A percentile compares a stretch with the other conserved stretches of the same genome.
Evolutionary conservation across 1,139 yeast genomes (phyloP).

Genomic region (Starmera stellimalicola): DNA sequence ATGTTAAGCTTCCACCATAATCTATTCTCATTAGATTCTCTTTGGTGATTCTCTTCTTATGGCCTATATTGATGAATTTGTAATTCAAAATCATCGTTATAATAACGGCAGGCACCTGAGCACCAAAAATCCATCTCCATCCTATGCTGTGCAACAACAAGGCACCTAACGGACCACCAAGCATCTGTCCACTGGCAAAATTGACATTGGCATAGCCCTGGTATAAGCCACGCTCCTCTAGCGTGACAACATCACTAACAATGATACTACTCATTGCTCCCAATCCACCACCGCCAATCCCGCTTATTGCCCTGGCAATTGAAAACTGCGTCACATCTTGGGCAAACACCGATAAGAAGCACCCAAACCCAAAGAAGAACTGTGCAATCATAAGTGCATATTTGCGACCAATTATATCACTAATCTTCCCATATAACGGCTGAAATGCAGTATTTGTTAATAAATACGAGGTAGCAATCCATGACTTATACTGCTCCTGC

Average conservation of each 20-base stretch:
- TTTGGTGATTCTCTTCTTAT: constrained; percentile 22
- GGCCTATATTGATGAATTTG: constrained; percentile 2
- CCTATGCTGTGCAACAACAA: constrained; percentile 58
- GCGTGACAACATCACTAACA: constrained; percentile 36
- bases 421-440: constrained; percentile 48
- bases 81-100: constrained; percentile 26
- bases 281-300: constrained; percentile 41
- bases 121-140: constrained; percentile 58
- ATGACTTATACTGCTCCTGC: constrained; percentile 42
- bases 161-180: constrained; percentile 69
- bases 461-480: constrained; percentile 57
- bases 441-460: constrained; percentile 54
- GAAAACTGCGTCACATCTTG: constrained; percentile 29
- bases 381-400: constrained; percentile 31
- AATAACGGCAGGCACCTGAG: constrained; percentile 55
- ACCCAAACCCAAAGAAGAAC: constrained; percentile 33
- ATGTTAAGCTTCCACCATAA: constrained; percentile 54
- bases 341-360: constrained; percentile 30
- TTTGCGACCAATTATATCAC: constrained; percentile 41
- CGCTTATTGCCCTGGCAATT: constrained; percentile 36
- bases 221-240: constrained; percentile 35
- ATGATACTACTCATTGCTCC: constrained; percentile 35
- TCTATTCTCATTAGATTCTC: constrained; percentile 54
- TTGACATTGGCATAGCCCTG: constrained; percentile 52
- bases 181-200: constrained; percentile 55